A percentile compares a stretch with the other conserved stretches of the same genome.
These are phyloP conservation scores for Talaromyces liani DNA, from an alignment of 495 filamentous ascomycete genomes.

Conservation along the genomic window DNA sequence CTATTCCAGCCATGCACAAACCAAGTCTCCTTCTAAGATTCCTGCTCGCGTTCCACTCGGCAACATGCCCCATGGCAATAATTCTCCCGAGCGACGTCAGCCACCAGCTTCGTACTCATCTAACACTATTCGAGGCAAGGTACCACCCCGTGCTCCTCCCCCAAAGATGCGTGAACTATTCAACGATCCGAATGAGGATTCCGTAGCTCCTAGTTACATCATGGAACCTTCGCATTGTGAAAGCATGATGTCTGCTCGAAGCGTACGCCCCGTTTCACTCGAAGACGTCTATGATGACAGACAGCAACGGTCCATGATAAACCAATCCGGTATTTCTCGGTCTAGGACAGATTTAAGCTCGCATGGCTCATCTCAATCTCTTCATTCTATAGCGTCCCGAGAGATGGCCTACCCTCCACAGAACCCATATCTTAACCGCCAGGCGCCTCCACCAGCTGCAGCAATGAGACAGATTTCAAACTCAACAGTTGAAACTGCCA, in stretches of 20 bases:
- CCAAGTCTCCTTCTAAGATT: constrained; percentile 68
- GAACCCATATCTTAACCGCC: constrained; percentile 35
- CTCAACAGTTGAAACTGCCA: constrained; percentile 52
- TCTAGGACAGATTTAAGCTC: constrained; percentile 20
- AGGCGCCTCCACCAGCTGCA: constrained; percentile 35
- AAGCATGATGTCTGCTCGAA: constrained; percentile 57
- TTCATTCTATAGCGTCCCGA: constrained; percentile 24
- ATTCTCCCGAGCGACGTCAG: constrained; percentile 69
- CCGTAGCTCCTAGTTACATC: constrained; percentile 47
- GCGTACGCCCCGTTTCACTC: constrained; percentile 69
- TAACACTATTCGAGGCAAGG: constrained; percentile 49
- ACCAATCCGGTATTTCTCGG: constrained; percentile 37
- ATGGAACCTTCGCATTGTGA: constrained; percentile 54
- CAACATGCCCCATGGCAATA: constrained; percentile 72
- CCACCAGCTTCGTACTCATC: constrained; percentile 40
- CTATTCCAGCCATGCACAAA: background rate
- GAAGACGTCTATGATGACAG: constrained; percentile 83
- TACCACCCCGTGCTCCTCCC: constrained; percentile 64
- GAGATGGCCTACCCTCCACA: constrained; percentile 27
- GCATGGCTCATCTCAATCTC: constrained; percentile 28
- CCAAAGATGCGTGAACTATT: constrained; percentile 83
- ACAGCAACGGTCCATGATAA: constrained; percentile 41
- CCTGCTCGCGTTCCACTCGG: constrained; percentile 73
- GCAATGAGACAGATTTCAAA: constrained; percentile 64
- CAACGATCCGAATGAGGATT: constrained; percentile 56